Conservation (phyloP, 148 eudicot species). For the Fagopyrum tataricum region DNA sequence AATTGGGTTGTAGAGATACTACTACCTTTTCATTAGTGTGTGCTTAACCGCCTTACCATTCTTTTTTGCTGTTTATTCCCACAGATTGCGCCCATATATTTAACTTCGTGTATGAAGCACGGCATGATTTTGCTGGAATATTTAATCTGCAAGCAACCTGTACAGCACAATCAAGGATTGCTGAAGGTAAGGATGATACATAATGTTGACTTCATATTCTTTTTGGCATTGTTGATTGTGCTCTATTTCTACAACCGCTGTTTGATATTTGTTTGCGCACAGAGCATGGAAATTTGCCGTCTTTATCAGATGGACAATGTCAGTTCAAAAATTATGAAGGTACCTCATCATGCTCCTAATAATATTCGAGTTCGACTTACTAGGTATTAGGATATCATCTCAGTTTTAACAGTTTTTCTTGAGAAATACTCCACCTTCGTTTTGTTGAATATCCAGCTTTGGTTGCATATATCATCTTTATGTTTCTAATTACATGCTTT, state of each 20-base stretch:
- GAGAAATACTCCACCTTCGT: slow-evolving; percentile 3
- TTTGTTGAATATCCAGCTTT: not conserved
- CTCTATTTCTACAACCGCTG: slow-evolving; percentile 9
- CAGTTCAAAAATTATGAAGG: slow-evolving; percentile 82
- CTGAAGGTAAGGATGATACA: slow-evolving; percentile 45
- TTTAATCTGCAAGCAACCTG: slow-evolving; percentile 75
- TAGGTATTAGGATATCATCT: not conserved
- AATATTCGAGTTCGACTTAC: not conserved
- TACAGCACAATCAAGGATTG: slow-evolving; percentile 58
- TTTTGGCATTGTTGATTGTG: slow-evolving; percentile 7
- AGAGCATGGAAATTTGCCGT: slow-evolving; percentile 91
- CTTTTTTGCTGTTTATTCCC: slow-evolving; percentile 8
- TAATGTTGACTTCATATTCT: slow-evolving; percentile 8
- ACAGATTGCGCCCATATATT: slow-evolving; percentile 91
- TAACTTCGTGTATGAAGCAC: slow-evolving; percentile 73
- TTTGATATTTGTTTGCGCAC: slow-evolving; percentile 21
- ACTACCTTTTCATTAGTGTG: not conserved
- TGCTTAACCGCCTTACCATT: slow-evolving; percentile 6
- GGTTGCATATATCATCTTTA: not conserved
- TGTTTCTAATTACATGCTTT: not conserved
- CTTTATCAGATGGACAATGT: slow-evolving; percentile 70
- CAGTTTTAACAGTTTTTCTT: not conserved
- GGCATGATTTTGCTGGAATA: slow-evolving; percentile 84
- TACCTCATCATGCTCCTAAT: slow-evolving; percentile 20
- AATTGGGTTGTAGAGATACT: too few species aligned